Base-by-base conservation (phyloP, 352 stramenopile genomes). In the Phytophthora ohioensis region DNA sequence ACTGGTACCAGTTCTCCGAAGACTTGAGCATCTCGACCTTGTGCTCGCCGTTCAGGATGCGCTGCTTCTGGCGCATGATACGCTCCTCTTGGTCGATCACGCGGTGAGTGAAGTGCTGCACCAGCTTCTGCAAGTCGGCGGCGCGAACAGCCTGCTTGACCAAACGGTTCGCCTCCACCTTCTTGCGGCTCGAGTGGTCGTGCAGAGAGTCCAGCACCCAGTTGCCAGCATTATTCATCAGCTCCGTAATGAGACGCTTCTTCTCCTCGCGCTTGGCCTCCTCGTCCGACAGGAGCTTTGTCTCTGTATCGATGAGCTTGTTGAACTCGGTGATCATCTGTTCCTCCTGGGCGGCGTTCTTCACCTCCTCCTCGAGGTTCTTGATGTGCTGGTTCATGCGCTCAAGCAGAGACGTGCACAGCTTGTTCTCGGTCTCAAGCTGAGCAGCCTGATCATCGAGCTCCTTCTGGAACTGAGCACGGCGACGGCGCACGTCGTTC, bases 1-100 rank as follows among this genome's bases (percentile, higher is more conserved):
- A 94, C 71, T 95, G 82, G 75, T 91, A 96, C 89, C 89, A 96
- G 78, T 94, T 95, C 76, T 96, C 89, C 3, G 82, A 92, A 6
- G 82, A 92, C 81, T 96, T 96, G 65, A 96, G 89, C 89, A 96
- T 96, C 76, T 96, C 87, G 1, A 96, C 84, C 83, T 96, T 96
- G 82, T 96, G 89, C 67, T 96, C 89, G 61, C 89, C 85, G 66
- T 95, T 93, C 13, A 96, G 71, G 67, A 96, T 96, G 38, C 89
- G 89, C 79, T 96, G 89, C 79, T 96, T 96, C 80, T 96, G 89
- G 41, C 89, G 89, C 87, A 96, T 94, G 57, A 96, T 96, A 45
- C 89, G 89, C 75, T 96, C 89, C 55, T 96, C 87, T 69, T 96
- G 89, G 48, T 96, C 89, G 64, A 96, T 96, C 57, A 96, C 89